A percentile compares a stretch with the other conserved stretches of the same genome.
Conservation (phyloP, 257 asterid species). For the Haberlea rhodopensis region DNA sequence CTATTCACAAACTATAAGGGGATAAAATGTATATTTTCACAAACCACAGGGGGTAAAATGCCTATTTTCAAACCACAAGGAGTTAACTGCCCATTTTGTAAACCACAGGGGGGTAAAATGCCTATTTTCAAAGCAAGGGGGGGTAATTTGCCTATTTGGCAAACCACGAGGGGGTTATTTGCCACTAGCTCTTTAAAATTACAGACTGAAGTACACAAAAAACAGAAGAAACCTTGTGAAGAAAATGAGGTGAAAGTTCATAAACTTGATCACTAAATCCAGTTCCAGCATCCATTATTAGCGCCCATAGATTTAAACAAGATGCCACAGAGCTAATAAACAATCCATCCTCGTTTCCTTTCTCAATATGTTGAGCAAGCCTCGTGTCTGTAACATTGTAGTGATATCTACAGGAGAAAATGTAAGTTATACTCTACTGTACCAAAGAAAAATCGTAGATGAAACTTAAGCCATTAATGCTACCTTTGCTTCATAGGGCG, state of each 20-base stretch:
- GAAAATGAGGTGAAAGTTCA: slow-evolving; percentile 58
- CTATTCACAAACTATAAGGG: no score
- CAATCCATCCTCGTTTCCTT: slow-evolving; percentile 72
- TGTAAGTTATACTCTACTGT: slow-evolving; percentile 5
- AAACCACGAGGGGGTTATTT: no score
- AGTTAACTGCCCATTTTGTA: no score
- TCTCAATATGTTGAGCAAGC: slow-evolving; percentile 62
- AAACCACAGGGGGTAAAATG: no score
- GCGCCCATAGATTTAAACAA: slow-evolving; percentile 65
- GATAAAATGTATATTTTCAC: no score
- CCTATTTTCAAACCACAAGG: no score
- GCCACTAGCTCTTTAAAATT: no score
- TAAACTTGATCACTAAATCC: slow-evolving; percentile 62
- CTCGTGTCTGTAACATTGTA: slow-evolving; percentile 58
- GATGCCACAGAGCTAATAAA: slow-evolving; percentile 68
- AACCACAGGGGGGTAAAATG: no score
- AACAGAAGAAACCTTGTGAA: slow-evolving; percentile 51
- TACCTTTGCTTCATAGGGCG: slow-evolving; percentile 72
- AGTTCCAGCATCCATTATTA: slow-evolving; percentile 80
- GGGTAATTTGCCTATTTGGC: no score
- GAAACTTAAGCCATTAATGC: background rate
- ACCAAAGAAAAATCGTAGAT: background rate
- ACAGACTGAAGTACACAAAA: background rate
- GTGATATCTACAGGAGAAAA: slow-evolving; percentile 59
- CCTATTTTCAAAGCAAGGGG: no score